Conservation (phyloP, 2,329 filamentous ascomycete species). For the Colletotrichum lentis region DNA sequence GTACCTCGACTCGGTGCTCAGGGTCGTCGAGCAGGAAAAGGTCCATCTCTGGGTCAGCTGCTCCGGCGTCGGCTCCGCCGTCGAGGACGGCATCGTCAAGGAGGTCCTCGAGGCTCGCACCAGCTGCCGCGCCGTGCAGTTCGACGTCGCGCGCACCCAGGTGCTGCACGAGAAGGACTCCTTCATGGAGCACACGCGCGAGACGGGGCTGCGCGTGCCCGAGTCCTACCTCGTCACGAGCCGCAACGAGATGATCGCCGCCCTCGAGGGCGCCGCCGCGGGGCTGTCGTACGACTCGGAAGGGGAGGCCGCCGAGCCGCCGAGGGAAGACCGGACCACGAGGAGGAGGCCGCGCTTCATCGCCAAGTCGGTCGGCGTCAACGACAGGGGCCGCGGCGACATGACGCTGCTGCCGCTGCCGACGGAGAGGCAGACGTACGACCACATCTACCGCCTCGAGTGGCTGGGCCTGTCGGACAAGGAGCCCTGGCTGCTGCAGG, state of each 20-base stretch:
- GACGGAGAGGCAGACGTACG: constrained; percentile 60
- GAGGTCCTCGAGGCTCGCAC: constrained; percentile 67
- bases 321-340: too few species aligned
- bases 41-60: constrained; percentile 79
- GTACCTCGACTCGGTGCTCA: constrained; percentile 66
- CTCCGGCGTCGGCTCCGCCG: constrained; percentile 70
- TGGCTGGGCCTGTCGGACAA: constrained; percentile 57
- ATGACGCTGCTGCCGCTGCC: constrained; percentile 71
- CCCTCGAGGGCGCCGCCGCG: constrained; percentile 53
- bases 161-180: constrained; percentile 70
- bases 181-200: constrained; percentile 67
- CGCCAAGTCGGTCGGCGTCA: constrained; percentile 71
- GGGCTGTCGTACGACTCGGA: constrained; percentile 23
- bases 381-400: constrained; percentile 65
- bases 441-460: constrained; percentile 61
- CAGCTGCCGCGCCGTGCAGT: constrained; percentile 69
- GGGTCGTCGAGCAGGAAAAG: constrained; percentile 66
- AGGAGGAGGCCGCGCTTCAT: constrained; percentile 60
- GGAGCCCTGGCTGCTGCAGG: constrained; percentile 72
- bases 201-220: constrained; percentile 63
- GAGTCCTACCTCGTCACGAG: constrained; percentile 63
- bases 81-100: constrained; percentile 73
- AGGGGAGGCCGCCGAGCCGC: constrained; percentile 20
- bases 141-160: constrained; percentile 63
- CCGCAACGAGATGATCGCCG: constrained; percentile 59